Conservation (phyloP, 495 filamentous ascomycete species). For the Penicillium goetzii region DNA sequence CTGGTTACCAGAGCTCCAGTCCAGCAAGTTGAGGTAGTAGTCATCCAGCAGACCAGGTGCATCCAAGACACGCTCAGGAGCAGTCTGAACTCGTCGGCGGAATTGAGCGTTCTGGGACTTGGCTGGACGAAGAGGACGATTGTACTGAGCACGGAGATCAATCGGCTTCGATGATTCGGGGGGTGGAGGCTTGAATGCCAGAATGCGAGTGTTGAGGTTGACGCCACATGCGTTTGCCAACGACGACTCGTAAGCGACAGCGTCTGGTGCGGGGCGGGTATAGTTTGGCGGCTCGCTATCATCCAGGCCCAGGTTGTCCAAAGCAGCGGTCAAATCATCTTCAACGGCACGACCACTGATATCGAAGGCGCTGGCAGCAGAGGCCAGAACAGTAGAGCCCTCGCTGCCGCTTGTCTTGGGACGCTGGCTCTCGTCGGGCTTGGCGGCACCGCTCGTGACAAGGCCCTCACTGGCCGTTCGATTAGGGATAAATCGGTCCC, state of each 20-base stretch:
- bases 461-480: slow-evolving; percentile 86
- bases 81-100: slow-evolving; percentile 86
- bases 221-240: slow-evolving; percentile 92
- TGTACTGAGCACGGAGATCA: slow-evolving; percentile 96
- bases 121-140: slow-evolving; percentile 85
- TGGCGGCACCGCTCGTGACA: slow-evolving; percentile 75
- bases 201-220: slow-evolving; percentile 88
- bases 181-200: slow-evolving; percentile 97
- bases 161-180: slow-evolving; percentile 98
- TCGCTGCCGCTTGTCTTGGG: slow-evolving; percentile 71
- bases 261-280: slow-evolving; percentile 79
- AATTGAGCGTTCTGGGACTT: slow-evolving; percentile 76
- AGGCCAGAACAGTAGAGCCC: slow-evolving; percentile 71
- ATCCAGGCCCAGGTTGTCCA: slow-evolving; percentile 77
- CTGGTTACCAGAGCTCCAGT: slow-evolving; percentile 98
- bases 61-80: slow-evolving; percentile 96
- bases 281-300: slow-evolving; percentile 63
- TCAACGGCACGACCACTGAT: slow-evolving; percentile 65
- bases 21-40: slow-evolving; percentile 97
- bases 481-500: slow-evolving; percentile 97
- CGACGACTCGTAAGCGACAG: slow-evolving; percentile 89
- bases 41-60: slow-evolving; percentile 95
- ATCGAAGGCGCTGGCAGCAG: slow-evolving; percentile 66
- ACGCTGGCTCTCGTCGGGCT: slow-evolving; percentile 72
- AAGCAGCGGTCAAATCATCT: slow-evolving; percentile 75